phyloP scores from a whole-genome alignment of 2,329 filamentous ascomycete genomes.

The Xylariales sp. region DNA sequence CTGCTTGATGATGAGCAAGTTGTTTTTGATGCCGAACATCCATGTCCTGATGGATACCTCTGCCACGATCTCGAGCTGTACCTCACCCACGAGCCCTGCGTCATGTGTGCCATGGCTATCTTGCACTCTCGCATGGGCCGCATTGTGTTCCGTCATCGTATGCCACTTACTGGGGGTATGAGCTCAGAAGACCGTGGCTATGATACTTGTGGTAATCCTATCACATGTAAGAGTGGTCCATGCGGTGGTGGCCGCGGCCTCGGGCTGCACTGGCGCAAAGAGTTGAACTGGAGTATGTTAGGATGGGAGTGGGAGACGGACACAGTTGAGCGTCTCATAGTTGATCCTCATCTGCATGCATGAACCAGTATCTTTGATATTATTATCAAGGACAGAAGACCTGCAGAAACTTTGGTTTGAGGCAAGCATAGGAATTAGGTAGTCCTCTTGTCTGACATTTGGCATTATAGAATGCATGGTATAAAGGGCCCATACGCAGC shows the following conservation, averaged over 20 bases:
- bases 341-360: conserved; percentile 63
- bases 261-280: conserved; percentile 76
- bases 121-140: conserved; percentile 92
- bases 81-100: conserved; percentile 93
- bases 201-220: conserved; percentile 50
- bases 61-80: conserved; percentile 95
- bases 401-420: conserved; percentile 48
- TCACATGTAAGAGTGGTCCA: conserved; percentile 49
- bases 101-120: conserved; percentile 97
- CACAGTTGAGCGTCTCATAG: conserved; percentile 52
- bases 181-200: conserved; percentile 76
- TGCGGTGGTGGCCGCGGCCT: conserved; percentile 68
- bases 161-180: conserved; percentile 84
- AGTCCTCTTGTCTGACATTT: conserved; percentile 57
- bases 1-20: conserved; percentile 73
- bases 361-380: conserved; percentile 53
- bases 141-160: conserved; percentile 82
- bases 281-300: conserved; percentile 87
- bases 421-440: conserved; percentile 62
- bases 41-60: conserved; percentile 83
- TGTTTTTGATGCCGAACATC: conserved; percentile 73
- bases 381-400: conserved; percentile 40
- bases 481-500: conserved; percentile 14
- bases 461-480: conserved; percentile 42
- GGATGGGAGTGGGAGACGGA: conserved; percentile 79